Percentiles rank a stretch among this genome's conserved stretches.
phyloP scores from a whole-genome alignment of 2,329 filamentous ascomycete species.

The Cryphonectria nitschkei region DNA sequence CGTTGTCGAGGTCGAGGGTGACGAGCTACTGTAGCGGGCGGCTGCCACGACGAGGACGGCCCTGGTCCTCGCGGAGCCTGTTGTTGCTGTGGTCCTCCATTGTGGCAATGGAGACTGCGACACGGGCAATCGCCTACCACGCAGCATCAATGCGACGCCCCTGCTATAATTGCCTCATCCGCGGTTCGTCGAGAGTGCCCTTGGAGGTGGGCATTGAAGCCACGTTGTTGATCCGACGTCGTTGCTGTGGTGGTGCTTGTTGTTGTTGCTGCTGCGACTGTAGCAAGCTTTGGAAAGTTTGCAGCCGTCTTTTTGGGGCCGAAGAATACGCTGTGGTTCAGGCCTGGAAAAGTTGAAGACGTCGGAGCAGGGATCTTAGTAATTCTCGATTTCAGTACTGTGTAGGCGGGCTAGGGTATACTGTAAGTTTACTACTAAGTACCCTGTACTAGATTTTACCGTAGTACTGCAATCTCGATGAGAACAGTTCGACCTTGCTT shows the following conservation, averaged over 20 bases:
- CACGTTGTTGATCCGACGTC: background rate
- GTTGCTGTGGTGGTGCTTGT: background rate
- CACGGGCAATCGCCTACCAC: conserved; percentile 28
- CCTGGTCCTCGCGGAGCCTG: background rate
- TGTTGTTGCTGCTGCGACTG: background rate
- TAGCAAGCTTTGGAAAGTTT: background rate
- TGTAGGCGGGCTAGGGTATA: no score
- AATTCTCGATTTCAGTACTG: background rate
- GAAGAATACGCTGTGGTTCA: background rate
- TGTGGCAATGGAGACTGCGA: conserved; percentile 27
- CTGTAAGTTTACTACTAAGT: background rate
- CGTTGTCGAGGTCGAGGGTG: conserved; percentile 2
- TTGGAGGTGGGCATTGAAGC: background rate
- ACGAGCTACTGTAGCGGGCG: conserved; percentile 7
- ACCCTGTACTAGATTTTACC: background rate
- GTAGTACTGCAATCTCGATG: background rate
- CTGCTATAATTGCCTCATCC: conserved; percentile 28
- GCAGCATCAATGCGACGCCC: conserved; percentile 29
- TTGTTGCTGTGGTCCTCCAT: conserved; percentile 24
- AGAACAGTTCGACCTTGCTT: background rate
- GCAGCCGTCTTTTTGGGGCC: background rate
- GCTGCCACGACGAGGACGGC: conserved; percentile 1
- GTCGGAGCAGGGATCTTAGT: background rate
- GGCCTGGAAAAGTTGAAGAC: conserved; percentile 4
- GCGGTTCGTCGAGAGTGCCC: conserved; percentile 13